These are phyloP conservation scores for Exophiala sideris DNA, from an alignment of 2,329 filamentous ascomycete species.

Conservation along the genomic window DNA sequence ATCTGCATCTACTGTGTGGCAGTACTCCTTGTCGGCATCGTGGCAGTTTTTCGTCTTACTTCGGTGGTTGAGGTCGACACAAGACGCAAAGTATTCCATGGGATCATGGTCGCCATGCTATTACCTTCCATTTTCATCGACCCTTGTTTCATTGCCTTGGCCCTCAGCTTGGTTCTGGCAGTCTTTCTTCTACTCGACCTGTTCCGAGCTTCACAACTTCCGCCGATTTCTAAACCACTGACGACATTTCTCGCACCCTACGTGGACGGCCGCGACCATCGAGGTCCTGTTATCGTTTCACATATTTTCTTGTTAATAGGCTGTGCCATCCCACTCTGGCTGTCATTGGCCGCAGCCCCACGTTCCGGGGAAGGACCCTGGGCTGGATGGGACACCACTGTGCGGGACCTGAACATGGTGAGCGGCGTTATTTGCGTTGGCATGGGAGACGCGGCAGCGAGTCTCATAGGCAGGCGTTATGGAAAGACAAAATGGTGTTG, in stretches of 20 bases:
- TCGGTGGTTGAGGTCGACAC: constrained; percentile 88
- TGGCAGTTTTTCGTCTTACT: constrained; percentile 70
- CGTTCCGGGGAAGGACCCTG: constrained; percentile 56
- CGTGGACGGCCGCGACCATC: constrained; percentile 87
- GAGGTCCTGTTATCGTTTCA: constrained; percentile 89
- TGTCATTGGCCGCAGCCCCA: constrained; percentile 69
- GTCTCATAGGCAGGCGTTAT: constrained; percentile 80
- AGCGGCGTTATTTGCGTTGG: constrained; percentile 91
- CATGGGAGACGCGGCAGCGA: constrained; percentile 90
- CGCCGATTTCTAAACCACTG: constrained; percentile 80
- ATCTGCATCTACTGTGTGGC: constrained; percentile 69
- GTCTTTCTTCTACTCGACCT: constrained; percentile 87
- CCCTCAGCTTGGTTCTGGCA: constrained; percentile 73
- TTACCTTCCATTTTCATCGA: constrained; percentile 83
- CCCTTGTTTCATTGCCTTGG: constrained; percentile 75
- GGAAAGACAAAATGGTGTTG: constrained; percentile 91
- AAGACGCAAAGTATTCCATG: constrained; percentile 93
- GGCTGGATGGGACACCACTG: constrained; percentile 69
- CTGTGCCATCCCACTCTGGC: constrained; percentile 91
- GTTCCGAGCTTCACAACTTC: constrained; percentile 84
- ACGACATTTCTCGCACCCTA: constrained; percentile 87
- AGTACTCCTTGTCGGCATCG: constrained; percentile 68
- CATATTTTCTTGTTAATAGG: constrained; percentile 95
- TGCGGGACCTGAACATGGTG: constrained; percentile 82
- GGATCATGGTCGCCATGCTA: constrained; percentile 97